Evolutionary conservation across 2,329 filamentous ascomycete species (phyloP), one percentile per base, ranked within the genome.

Genomic region (Botrytis byssoidea): DNA sequence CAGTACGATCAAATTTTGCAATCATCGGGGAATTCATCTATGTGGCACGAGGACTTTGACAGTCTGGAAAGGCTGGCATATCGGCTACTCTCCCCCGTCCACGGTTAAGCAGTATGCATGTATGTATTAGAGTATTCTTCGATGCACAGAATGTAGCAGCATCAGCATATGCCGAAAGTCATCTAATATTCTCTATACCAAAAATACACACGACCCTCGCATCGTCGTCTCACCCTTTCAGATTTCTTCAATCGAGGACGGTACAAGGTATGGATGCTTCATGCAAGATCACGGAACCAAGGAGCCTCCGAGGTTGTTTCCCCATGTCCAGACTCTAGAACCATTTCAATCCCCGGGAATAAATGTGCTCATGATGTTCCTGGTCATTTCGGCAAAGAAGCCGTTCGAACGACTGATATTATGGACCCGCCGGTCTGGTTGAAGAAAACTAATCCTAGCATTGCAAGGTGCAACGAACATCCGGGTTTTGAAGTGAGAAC

Each of bases 331-430:
- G 44, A 51, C 14, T 37, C 48, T 4, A 51, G 29, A 20, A 3
- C n/a, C 35, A 35, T 37, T 51, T 46, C 64, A 25, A 37, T 25
- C n/a, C 22, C 48, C 32, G 60, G 16, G 25, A 18, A 40, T 18
- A 18, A 29, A n/a, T n/a, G 16, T 40, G 5, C 44, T 37, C 44
- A 35, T 32, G 3, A 37, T 40, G 12, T n/a, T 37, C 44, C 46
- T 67, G 35, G 25, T 29, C 25, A 68, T 57, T 22, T 57, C 46
- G 16, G 65, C 16, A n/a, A 20, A 68, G 37, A 42, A 42, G 60
- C 25, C 22, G 60, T 63, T 42, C 48, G n/a, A 55, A 57, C 32
- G 65, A 55, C 65, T 55, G 65, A 55, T 67, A 40, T 67, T 67
- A 55, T 22, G 35, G 48, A 68, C 35, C 65, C 48, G 48, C 37